These are phyloP conservation scores for Aurantiochytrium sp. DNA, from an alignment of 108 stramenopile genomes.

Conservation along the genomic window DNA sequence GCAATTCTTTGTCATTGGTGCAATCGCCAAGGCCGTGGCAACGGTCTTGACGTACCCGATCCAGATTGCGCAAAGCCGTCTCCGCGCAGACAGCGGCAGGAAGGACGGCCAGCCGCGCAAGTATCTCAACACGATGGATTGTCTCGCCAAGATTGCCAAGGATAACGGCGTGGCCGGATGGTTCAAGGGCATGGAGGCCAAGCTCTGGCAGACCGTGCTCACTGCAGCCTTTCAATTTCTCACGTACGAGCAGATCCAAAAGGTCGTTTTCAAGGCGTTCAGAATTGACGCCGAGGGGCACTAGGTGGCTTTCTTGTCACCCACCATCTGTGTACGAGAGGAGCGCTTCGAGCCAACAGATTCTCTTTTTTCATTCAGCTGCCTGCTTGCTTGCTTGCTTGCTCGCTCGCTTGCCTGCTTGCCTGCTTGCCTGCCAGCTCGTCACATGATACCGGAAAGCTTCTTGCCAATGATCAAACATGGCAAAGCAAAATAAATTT, in stretches of 20 bases:
- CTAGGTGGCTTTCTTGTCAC: background rate
- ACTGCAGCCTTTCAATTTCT: conserved; percentile 34
- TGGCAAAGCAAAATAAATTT: too few species aligned
- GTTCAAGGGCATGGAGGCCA: conserved; percentile 79
- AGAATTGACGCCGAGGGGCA: background rate
- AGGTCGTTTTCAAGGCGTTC: background rate
- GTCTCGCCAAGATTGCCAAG: conserved; percentile 56
- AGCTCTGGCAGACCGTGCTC: conserved; percentile 77
- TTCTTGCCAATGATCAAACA: too few species aligned
- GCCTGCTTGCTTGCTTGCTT: too few species aligned
- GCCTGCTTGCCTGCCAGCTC: too few species aligned
- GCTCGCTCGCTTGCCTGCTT: too few species aligned
- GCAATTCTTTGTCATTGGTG: conserved; percentile 63
- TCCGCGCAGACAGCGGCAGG: conserved; percentile 49
- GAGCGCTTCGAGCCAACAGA: too few species aligned
- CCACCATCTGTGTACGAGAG: too few species aligned
- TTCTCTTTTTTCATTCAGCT: too few species aligned
- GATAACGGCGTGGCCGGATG: conserved; percentile 55
- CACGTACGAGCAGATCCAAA: background rate
- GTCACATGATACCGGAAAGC: too few species aligned
- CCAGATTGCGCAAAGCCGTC: conserved; percentile 63
- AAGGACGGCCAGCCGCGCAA: conserved; percentile 8
- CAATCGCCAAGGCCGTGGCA: conserved; percentile 72
- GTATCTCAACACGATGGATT: conserved; percentile 61
- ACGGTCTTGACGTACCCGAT: conserved; percentile 80